Percentiles rank a stretch among this genome's conserved stretches.
Conservation (phyloP, 1,284 basidiomycete genomes). For the Stereum hirsutum region DNA sequence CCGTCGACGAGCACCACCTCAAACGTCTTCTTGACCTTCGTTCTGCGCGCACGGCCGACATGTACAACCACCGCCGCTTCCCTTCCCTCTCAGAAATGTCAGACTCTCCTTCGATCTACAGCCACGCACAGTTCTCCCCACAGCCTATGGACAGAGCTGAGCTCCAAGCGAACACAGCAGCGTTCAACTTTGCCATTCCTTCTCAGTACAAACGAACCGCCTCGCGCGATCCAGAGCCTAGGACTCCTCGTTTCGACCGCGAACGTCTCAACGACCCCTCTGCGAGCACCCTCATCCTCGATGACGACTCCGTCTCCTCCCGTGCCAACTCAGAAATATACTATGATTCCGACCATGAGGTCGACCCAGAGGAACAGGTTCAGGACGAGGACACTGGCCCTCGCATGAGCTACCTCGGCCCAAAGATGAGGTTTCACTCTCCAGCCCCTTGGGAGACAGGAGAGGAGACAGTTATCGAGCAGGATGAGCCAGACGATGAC, state of each 20-base stretch:
- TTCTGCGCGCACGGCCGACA: constrained; percentile 35
- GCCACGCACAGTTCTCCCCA: constrained; percentile 46
- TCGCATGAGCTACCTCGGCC: constrained; percentile 63
- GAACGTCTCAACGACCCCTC: constrained; percentile 38
- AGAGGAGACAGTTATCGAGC: constrained; percentile 33
- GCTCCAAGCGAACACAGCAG: constrained; percentile 15
- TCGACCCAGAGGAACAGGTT: constrained; percentile 20
- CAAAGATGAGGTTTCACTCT: constrained; percentile 72
- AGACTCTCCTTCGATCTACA: constrained; percentile 64
- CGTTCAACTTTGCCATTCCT: constrained; percentile 20
- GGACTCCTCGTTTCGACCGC: constrained; percentile 23
- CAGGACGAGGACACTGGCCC: constrained; percentile 27
- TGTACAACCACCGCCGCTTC: constrained; percentile 32
- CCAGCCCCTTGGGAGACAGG: constrained; percentile 73
- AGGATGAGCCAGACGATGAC: constrained; percentile 32
- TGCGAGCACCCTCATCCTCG: constrained; percentile 47
- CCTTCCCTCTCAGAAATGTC: constrained; percentile 46
- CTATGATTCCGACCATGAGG: constrained; percentile 1
- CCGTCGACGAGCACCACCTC: constrained; percentile 37
- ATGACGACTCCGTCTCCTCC: constrained; percentile 33
- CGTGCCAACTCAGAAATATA: constrained; percentile 4
- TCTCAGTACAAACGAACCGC: constrained; percentile 15
- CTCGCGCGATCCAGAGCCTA: constrained; percentile 17
- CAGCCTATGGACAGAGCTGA: constrained; percentile 23
- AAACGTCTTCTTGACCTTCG: constrained; percentile 46